Base-by-base conservation (phyloP, 2,329 filamentous ascomycete genomes). In the Aspergillus sp. region DNA sequence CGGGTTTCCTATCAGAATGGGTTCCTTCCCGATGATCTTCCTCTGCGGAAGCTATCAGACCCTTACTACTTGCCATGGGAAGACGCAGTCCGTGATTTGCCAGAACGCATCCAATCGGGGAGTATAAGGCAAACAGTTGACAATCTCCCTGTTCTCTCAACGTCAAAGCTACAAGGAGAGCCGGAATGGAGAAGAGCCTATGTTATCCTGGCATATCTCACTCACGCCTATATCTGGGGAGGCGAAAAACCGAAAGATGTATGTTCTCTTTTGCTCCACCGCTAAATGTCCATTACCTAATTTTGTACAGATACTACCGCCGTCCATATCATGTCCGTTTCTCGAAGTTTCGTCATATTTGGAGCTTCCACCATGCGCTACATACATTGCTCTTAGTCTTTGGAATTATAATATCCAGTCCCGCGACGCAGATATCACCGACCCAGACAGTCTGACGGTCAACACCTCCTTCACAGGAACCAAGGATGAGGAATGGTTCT, bases 41-140 rank as follows among this genome's bases (percentile, higher is more conserved):
- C 90, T 42, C 73, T 95, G 51, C 80, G 83, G 47, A 75, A 78
- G 39, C 80, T 96, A 11, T 81, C 87, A 11, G 84, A 93, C 58
- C 76, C 83, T 7, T 95, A 95, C 74, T 97, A 95, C 69, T 81
- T 84, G 64, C 88, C 89, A 52, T 97, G 90, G 90, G 90, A 96
- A 68, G 78, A 81, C 33, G 75, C 95, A 44, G 79, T 83, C 28
- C 76, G 80, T 55, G 90, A 91, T 58, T 76, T 96, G 12, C 88
- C 93, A 67, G 78, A 78, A 35, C 74, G 93, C 51, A 85, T 95
- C 44, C 74, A 89, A 42, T 86, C 79, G 60, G 85, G 85, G 60
- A 82, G 86, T 41, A 76, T 95, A 54, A 81, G 88, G 41, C 77
- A 81, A 43, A 79, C 88, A 49, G 78, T 95, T 40, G 85, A 95